phyloP scores from a whole-genome alignment of 257 asterid species.

The Nemophila menziesii region DNA sequence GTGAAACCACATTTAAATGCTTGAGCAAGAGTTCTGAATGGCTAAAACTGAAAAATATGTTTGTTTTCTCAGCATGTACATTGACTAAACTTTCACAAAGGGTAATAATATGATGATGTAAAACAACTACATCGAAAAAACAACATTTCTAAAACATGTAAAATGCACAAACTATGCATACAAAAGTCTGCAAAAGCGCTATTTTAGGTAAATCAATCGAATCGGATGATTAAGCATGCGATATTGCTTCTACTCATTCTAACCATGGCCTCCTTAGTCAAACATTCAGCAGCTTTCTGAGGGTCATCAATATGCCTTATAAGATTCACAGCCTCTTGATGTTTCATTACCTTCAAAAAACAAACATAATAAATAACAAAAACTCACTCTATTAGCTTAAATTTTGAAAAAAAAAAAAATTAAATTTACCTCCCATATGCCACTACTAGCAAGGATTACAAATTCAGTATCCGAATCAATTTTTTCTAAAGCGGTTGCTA shows the following conservation, averaged over 20 bases:
- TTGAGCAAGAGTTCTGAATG: too few species aligned
- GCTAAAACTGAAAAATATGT: too few species aligned
- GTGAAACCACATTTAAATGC: too few species aligned
- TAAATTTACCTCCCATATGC: conserved; percentile 51
- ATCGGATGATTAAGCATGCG: conserved; percentile 47
- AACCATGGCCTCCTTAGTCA: conserved; percentile 44
- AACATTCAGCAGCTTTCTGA: conserved; percentile 51
- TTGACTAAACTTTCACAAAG: too few species aligned
- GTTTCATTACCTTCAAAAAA: conserved; percentile 37
- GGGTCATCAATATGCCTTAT: conserved; percentile 53
- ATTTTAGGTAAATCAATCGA: conserved; percentile 32
- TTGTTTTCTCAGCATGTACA: too few species aligned
- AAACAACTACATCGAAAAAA: too few species aligned
- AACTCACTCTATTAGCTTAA: background rate
- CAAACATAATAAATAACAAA: background rate
- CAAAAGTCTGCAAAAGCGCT: too few species aligned
- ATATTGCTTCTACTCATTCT: conserved; percentile 43
- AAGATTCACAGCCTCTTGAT: conserved; percentile 58
- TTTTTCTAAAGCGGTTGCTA: conserved; percentile 28
- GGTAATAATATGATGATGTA: too few species aligned
- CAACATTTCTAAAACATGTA: too few species aligned
- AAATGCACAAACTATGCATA: too few species aligned
- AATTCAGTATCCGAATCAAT: conserved; percentile 40
- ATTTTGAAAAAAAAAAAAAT: background rate
- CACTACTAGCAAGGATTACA: conserved; percentile 46